phyloP scores from a whole-genome alignment of 768 basidiomycete species.

The Phanerodontia chrysosporium region DNA sequence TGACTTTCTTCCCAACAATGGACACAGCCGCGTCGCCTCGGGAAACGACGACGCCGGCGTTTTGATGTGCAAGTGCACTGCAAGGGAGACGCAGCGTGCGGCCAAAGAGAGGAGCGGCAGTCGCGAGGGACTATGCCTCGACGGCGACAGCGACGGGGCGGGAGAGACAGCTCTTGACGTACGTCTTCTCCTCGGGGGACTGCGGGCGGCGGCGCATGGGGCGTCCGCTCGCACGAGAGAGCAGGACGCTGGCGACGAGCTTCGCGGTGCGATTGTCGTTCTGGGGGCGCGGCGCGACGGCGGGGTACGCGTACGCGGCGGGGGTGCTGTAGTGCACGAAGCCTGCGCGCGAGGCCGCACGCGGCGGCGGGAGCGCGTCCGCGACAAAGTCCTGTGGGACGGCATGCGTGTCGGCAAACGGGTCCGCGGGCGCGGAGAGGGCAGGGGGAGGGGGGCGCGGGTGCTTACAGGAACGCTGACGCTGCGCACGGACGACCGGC shows the following conservation, averaged over 20 bases:
- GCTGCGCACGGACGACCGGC: constrained; percentile 11
- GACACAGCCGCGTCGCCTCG: no score
- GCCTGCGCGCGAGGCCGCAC: constrained; percentile 2
- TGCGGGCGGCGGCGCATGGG: constrained; percentile 43
- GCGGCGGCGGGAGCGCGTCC: background rate
- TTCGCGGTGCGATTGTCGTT: constrained; percentile 37
- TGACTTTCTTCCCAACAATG: no score
- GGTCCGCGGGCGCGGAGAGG: constrained; percentile 11
- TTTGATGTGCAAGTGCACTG: no score
- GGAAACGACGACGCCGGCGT: no score
- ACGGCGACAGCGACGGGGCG: constrained; percentile 42
- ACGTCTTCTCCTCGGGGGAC: constrained; percentile 31
- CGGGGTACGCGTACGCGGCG: constrained; percentile 11
- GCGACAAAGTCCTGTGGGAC: background rate
- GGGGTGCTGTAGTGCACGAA: background rate
- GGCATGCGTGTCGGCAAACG: constrained; percentile 20
- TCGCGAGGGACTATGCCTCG: constrained; percentile 7
- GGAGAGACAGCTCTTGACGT: constrained; percentile 52
- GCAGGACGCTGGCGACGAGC: constrained; percentile 55
- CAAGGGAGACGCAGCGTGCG: no score
- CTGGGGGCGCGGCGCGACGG: background rate
- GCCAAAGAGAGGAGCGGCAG: no score
- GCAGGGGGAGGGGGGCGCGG: constrained; percentile 6
- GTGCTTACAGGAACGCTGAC: constrained; percentile 9
- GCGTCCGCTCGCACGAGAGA: constrained; percentile 53